A percentile compares a stretch with the other conserved stretches of the same genome.
Conservation (phyloP, 495 filamentous ascomycete species). For the Daldinia decipiens region DNA sequence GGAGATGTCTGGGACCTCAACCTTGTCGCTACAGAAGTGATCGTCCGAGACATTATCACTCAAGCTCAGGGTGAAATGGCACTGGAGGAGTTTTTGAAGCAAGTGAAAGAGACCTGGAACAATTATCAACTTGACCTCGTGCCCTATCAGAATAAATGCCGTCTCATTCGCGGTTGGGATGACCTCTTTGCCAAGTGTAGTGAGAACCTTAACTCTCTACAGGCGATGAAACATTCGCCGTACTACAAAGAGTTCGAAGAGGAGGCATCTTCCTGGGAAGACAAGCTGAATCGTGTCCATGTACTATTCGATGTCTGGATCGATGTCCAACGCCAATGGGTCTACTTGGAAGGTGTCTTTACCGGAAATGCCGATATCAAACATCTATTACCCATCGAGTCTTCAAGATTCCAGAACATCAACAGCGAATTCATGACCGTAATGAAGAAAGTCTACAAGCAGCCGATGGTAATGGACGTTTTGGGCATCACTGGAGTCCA, state of each 20-base stretch:
- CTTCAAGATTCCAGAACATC: slow-evolving; percentile 96
- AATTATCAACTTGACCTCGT: slow-evolving; percentile 93
- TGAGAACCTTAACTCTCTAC: slow-evolving; percentile 95
- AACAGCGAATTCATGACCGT: slow-evolving; percentile 97
- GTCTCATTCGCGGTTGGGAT: slow-evolving; percentile 97
- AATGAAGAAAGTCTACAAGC: slow-evolving; percentile 98
- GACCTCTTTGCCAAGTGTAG: slow-evolving; percentile 98
- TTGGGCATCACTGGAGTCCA: slow-evolving; percentile 94
- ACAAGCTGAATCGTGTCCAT: slow-evolving; percentile 96
- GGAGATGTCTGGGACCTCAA: slow-evolving; percentile 99
- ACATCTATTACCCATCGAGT: slow-evolving; percentile 94
- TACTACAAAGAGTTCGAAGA: slow-evolving; percentile 99
- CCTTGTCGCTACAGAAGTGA: slow-evolving; percentile 81
- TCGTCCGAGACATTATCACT: slow-evolving; percentile 89
- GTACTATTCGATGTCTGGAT: slow-evolving; percentile 99
- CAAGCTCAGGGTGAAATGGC: slow-evolving; percentile 99
- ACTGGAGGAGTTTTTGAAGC: slow-evolving; percentile 95
- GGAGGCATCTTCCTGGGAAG: slow-evolving; percentile 95
- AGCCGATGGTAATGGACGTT: slow-evolving; percentile 92
- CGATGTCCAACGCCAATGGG: slow-evolving; percentile 99
- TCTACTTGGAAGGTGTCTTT: slow-evolving; percentile 98
- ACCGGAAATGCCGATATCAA: slow-evolving; percentile 99
- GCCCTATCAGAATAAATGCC: slow-evolving; percentile 96
- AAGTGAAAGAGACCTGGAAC: slow-evolving; percentile 96
- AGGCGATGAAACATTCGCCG: slow-evolving; percentile 98